Base-by-base conservation (phyloP, 1,284 basidiomycete species). In the Ceratobasidium theobromae region DNA sequence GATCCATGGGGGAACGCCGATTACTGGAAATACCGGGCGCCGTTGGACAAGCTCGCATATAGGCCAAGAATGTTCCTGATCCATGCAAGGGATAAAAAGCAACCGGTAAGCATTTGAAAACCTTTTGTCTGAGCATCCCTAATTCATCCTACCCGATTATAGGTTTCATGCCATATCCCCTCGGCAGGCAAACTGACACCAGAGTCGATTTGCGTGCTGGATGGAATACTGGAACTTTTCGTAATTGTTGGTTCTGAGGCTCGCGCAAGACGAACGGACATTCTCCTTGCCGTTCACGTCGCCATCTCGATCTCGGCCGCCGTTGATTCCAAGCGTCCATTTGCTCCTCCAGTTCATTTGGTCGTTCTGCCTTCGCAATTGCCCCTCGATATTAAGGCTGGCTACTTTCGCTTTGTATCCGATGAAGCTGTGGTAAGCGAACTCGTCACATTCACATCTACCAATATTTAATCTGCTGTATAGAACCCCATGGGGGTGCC, bases 211-310 rank as follows among this genome's bases (percentile, higher is more conserved):
- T 85, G 84, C 71, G 75, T 92, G 40, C 73, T 89, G 32, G 86
- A 91, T 72, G 89, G 87, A 70, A 76, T 85, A 21, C 89, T 88
- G 82, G 89, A 92, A 75, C 77, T 87, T 46, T 91, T 88, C 70
- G 81, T 91, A 9, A 68, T 91, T n/a, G 83, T 92, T n/a, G 86
- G 87, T 3, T 77, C 76, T 52, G 78, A 82, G 35, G 88, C 86
- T 28, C 81, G 88, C 54, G 81, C 80, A 27, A 78, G 81, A 43
- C 80, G 85, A 55, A 73, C 75, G 41, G 81, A 85, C 54, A 90
- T 91, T 60, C 79, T 77, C 43, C 75, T 88, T 25, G 88, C 83
- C 6, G 73, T 91, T 12, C 73, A 79, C 41, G 72, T 82, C 46
- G 85, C 85, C 88, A 64, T 49, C 79, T 53, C 52, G 41, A 68